Base-by-base conservation (phyloP, 495 filamentous ascomycete genomes). In the Aspergillus funiculosus region DNA sequence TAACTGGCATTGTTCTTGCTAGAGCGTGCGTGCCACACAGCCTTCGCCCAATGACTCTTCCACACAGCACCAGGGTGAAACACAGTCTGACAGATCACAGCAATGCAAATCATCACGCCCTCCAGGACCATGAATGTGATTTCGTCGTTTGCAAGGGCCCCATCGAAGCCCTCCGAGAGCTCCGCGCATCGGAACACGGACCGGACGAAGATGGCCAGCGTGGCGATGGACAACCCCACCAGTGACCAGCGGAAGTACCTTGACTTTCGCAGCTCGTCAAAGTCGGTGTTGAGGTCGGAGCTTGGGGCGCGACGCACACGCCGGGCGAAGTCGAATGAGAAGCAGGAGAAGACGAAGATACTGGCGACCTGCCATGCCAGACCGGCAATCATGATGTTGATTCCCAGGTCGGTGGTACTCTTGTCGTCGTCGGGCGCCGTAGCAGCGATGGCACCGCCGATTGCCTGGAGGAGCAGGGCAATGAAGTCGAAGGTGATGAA, bases 91-190 rank as follows among this genome's bases (percentile, higher is more conserved):
- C 62, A 64, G 20, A 79, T 48, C 5, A 74, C 71, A 0, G 83
- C 79, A 34, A 81, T 52, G 10, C 71, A 61, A 54, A 89, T 78
- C 80, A 87, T 81, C n/a, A 77, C 62, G 17, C 82, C 79, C 65
- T 89, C 85, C 15, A 89, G 72, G 19, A 84, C 67, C 67, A 89
- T 79, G 57, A 86, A 83, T 6, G 77, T 52, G 8, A 73, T 64
- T 62, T 89, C 69, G 30, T 84, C 62, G 37, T 68, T 74, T 35
- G 76, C 81, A 39, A 86, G 58, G 1, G 54, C 42, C 17, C 83
- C 75, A 9, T 60, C 43, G 64, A 80, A 86, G 11, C 83, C 83
- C 11, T 63, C 58, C 35, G 66, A 68, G 32, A 86, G 67, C 70
- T 87, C 83, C 6, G 75, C 78, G 15, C 82, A 76, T 38, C 83